phyloP scores from a whole-genome alignment of 345 rosid species.

The Excoecaria agallocha region DNA sequence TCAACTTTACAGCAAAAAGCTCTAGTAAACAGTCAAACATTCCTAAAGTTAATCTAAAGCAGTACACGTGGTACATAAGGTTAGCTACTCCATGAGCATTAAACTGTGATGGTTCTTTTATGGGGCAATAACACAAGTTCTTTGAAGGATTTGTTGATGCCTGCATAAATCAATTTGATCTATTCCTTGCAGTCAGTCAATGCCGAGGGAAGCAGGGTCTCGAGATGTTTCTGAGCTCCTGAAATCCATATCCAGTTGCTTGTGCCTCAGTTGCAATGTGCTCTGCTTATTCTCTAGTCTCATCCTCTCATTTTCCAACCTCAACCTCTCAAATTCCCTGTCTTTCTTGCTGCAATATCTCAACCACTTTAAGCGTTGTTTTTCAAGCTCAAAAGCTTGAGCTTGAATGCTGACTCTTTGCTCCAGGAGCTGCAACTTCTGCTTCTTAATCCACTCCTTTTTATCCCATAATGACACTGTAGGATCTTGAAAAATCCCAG shows the following conservation, averaged over 20 bases:
- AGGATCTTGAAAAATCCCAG: slow-evolving; percentile 32
- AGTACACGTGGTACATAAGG: neutral
- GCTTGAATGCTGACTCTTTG: slow-evolving; percentile 40
- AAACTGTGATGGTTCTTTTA: neutral
- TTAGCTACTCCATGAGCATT: slow-evolving; percentile 2
- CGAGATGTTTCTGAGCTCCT: slow-evolving; percentile 31
- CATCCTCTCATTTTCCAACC: slow-evolving; percentile 54
- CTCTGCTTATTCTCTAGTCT: slow-evolving; percentile 45
- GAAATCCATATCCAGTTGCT: slow-evolving; percentile 37
- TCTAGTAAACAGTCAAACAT: neutral
- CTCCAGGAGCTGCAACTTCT: slow-evolving; percentile 42
- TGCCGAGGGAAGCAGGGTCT: slow-evolving; percentile 29
- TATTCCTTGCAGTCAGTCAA: slow-evolving; percentile 31
- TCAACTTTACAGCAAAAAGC: slow-evolving; percentile 5
- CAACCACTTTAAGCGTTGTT: slow-evolving; percentile 61
- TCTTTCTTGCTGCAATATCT: slow-evolving; percentile 63
- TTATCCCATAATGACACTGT: slow-evolving; percentile 36
- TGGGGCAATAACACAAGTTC: slow-evolving; percentile 1
- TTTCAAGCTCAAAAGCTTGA: slow-evolving; percentile 55
- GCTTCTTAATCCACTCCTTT: slow-evolving; percentile 45
- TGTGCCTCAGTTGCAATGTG: slow-evolving; percentile 43
- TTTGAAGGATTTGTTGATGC: slow-evolving; percentile 26
- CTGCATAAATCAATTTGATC: slow-evolving; percentile 32
- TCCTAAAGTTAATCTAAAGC: slow-evolving; percentile 16
- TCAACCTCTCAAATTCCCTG: slow-evolving; percentile 49